A percentile compares a stretch with the other conserved stretches of the same genome.
Evolutionary conservation across 2,329 filamentous ascomycete species (phyloP).

Genomic region (Alternaria conjuncta): DNA sequence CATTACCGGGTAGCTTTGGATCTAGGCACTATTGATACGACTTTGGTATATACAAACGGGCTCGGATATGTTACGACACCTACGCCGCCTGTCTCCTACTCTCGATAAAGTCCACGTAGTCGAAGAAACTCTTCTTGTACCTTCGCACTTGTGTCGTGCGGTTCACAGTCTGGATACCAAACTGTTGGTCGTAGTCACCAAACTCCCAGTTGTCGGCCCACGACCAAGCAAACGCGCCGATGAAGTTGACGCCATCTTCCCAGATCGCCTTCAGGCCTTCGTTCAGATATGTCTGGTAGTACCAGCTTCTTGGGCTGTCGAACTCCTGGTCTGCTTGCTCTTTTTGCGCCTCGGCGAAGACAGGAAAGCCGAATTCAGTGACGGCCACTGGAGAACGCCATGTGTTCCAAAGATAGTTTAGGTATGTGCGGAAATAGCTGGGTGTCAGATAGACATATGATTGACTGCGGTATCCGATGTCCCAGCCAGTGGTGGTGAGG

Average conservation of each 20-base stretch:
- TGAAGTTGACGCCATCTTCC: constrained; percentile 62
- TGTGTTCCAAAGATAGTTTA: constrained; percentile 66
- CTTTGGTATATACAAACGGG: neutral
- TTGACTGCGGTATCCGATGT: constrained; percentile 63
- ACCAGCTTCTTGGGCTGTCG: constrained; percentile 61
- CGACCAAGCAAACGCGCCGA: constrained; percentile 63
- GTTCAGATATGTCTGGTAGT: constrained; percentile 62
- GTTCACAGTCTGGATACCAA: constrained; percentile 65
- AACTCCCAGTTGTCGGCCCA: constrained; percentile 64
- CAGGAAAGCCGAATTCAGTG: constrained; percentile 65
- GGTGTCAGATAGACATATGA: constrained; percentile 66
- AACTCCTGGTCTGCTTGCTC: constrained; percentile 59
- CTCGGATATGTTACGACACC: neutral
- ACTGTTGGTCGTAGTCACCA: constrained; percentile 57
- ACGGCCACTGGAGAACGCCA: constrained; percentile 59
- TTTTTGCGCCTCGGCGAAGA: constrained; percentile 56
- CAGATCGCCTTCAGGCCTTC: constrained; percentile 63
- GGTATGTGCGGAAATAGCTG: constrained; percentile 62
- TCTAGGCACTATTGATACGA: neutral
- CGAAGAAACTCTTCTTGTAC: constrained; percentile 67
- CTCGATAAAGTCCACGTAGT: constrained; percentile 61
- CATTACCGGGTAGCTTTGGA: neutral
- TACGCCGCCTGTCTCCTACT: constrained; percentile 24
- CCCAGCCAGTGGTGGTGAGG: constrained; percentile 60
- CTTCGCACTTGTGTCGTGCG: constrained; percentile 58